Percentiles rank a stretch among this genome's conserved stretches.
phyloP scores from a whole-genome alignment of 2,329 filamentous ascomycete genomes.

The Fusarium buharicum region DNA sequence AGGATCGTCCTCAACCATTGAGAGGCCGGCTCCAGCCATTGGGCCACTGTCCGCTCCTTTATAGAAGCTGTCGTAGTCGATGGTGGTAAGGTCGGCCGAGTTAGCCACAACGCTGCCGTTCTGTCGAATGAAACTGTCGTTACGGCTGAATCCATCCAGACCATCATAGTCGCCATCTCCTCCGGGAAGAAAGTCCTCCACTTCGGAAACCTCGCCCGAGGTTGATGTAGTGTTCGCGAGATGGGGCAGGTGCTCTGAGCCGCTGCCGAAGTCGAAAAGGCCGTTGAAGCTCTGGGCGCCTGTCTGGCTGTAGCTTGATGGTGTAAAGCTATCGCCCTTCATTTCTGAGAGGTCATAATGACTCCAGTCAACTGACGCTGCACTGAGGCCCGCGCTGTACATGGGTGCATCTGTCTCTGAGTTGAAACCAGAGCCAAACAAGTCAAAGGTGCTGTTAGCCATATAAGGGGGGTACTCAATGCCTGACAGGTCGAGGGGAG shows the following conservation, averaged over 20 bases:
- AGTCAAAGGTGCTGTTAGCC: conserved; percentile 60
- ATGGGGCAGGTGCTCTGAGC: conserved; percentile 64
- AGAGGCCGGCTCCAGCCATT: conserved; percentile 55
- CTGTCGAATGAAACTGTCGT: conserved; percentile 61
- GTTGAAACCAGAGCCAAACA: conserved; percentile 60
- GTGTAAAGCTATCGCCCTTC: conserved; percentile 60
- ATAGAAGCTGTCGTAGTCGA: conserved; percentile 68
- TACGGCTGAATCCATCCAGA: conserved; percentile 50
- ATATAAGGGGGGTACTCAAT: conserved; percentile 64
- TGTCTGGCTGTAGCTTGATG: conserved; percentile 66
- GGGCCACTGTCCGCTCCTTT: conserved; percentile 57
- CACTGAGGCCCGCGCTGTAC: conserved; percentile 70
- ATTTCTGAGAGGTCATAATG: conserved; percentile 60
- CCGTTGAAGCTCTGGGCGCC: conserved; percentile 62
- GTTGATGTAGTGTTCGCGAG: conserved; percentile 69
- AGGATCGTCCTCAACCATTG: conserved; percentile 63
- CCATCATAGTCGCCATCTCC: conserved; percentile 61
- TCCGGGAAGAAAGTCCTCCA: conserved; percentile 66
- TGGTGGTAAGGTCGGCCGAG: conserved; percentile 58
- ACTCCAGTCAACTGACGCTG: conserved; percentile 61
- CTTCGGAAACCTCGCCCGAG: conserved; percentile 74
- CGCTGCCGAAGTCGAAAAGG: conserved; percentile 61
- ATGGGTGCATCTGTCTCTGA: conserved; percentile 66
- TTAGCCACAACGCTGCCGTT: conserved; percentile 55
- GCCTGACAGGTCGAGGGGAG: conserved; percentile 67